A percentile compares a stretch with the other conserved stretches of the same genome.
Evolutionary conservation across 352 stramenopile genomes (phyloP).

Genomic region (Phytophthora fragariae): DNA sequence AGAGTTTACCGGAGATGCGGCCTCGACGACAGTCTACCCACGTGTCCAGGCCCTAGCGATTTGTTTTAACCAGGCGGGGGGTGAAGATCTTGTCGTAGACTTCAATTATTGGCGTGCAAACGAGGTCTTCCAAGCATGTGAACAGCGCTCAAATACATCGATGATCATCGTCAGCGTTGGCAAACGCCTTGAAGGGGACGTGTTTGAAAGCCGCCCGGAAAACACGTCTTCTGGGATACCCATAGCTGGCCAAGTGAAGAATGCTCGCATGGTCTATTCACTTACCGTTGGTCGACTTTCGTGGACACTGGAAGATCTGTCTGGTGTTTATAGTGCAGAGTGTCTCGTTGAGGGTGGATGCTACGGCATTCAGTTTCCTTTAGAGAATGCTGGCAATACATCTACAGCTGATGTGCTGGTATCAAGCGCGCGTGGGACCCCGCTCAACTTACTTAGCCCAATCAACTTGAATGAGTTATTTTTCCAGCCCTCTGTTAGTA

Average conservation of each 20-base stretch:
- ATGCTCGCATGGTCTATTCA: conserved; percentile 26
- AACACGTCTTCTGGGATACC: not conserved
- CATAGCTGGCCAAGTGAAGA: conserved; percentile 1
- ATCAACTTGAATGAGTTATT: conserved; percentile 11
- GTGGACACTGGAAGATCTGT: conserved; percentile 18
- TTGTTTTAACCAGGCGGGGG: conserved; percentile 1
- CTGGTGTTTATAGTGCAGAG: not conserved
- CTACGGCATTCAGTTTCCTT: not conserved
- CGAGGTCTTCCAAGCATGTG: conserved; percentile 14
- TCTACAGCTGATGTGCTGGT: not conserved
- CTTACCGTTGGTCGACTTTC: conserved; percentile 31
- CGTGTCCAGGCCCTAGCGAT: conserved; percentile 21
- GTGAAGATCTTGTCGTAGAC: not conserved
- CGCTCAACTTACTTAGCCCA: conserved; percentile 1
- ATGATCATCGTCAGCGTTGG: conserved; percentile 25
- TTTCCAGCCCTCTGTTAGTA: not conserved
- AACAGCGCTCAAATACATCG: conserved; percentile 13
- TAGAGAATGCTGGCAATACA: not conserved
- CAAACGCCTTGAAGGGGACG: conserved; percentile 23
- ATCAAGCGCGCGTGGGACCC: not conserved
- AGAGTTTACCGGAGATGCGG: not conserved
- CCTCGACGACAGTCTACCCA: conserved; percentile 9
- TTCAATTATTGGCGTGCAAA: not conserved
- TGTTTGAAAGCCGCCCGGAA: not conserved
- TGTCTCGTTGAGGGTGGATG: not conserved